Evolutionary conservation across 768 basidiomycete genomes (phyloP).

Genomic region (Termitomyces sp.): DNA sequence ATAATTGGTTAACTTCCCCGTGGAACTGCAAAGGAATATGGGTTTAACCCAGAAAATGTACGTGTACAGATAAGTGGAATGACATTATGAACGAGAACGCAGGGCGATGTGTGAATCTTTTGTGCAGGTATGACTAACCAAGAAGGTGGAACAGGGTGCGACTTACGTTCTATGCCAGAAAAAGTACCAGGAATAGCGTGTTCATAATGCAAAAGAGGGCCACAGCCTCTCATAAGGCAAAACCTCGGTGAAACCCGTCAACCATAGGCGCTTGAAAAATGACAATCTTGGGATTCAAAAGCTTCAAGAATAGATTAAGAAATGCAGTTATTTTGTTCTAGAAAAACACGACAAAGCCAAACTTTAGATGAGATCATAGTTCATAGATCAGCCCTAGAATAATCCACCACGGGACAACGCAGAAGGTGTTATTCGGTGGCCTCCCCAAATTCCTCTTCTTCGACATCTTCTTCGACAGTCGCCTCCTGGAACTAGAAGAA

Average conservation of each 20-base stretch:
- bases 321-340: not conserved
- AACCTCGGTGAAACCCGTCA: not conserved
- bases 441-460: slow-evolving; percentile 4
- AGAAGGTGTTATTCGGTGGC: not conserved
- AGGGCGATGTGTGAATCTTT: not conserved
- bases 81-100: not conserved
- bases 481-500: slow-evolving; percentile 59
- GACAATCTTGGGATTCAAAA: not conserved
- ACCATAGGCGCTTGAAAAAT: not conserved
- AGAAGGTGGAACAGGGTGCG: not conserved
- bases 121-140: not conserved
- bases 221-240: not conserved
- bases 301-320: no score
- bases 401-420: not conserved
- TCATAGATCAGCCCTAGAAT: not conserved
- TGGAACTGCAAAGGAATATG: not conserved
- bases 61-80: not conserved
- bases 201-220: no score
- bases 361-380: not conserved
- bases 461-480: slow-evolving; percentile 38
- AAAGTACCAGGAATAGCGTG: not conserved
- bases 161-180: not conserved
- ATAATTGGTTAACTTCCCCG: not conserved
- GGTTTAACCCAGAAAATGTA: no score
- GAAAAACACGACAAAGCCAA: not conserved